Conservation (phyloP, 1,284 basidiomycete species). For the Leccinum solheimii region DNA sequence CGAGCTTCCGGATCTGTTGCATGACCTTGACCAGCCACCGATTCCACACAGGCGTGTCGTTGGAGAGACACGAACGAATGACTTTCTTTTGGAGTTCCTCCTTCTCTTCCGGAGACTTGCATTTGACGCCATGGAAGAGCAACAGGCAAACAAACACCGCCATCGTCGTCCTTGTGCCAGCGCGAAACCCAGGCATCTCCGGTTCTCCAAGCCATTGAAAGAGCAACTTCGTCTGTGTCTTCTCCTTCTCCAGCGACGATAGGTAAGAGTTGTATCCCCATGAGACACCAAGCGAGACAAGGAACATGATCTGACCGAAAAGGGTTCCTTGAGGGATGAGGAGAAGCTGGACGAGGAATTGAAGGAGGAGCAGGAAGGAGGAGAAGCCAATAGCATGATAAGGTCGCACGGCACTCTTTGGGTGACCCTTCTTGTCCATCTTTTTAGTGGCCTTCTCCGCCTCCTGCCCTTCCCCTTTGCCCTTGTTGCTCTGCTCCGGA, state of each 20-base stretch:
- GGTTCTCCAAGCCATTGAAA: constrained; percentile 14
- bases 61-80: constrained; percentile 17
- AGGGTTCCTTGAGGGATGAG: constrained; percentile 29
- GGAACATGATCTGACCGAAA: constrained; percentile 34
- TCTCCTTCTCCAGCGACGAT: constrained; percentile 28
- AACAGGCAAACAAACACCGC: constrained; percentile 21
- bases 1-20: neutral
- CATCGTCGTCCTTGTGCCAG: constrained; percentile 17
- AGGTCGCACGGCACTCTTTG: neutral
- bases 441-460: too few relatives aligned
- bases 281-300: constrained; percentile 26
- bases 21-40: neutral
- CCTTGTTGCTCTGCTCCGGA: too few relatives aligned
- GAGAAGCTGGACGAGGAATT: constrained; percentile 31
- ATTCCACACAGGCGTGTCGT: neutral
- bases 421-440: neutral
- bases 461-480: too few relatives aligned
- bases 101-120: neutral
- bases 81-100: neutral
- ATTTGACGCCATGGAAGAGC: constrained; percentile 15
- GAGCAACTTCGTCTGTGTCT: constrained; percentile 24
- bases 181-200: constrained; percentile 10
- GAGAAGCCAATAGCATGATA: constrained; percentile 24
- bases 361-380: constrained; percentile 25
- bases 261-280: constrained; percentile 31